These are phyloP conservation scores for Leccinum huronense DNA, from an alignment of 1,284 basidiomycete species.

Conservation along the genomic window DNA sequence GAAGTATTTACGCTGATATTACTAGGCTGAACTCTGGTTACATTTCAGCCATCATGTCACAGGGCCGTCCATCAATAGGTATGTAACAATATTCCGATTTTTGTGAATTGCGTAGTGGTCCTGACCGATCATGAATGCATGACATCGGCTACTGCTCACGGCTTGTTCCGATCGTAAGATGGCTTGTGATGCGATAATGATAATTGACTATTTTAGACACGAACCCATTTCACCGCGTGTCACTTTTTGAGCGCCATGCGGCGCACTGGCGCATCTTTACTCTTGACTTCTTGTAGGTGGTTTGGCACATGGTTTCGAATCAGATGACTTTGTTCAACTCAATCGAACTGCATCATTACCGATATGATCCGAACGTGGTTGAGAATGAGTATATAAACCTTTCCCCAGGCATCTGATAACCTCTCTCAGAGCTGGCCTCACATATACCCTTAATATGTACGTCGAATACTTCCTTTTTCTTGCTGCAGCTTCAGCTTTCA, in stretches of 20 bases:
- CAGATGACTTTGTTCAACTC: not conserved
- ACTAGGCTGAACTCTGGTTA: not conserved
- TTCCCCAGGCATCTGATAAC: not conserved
- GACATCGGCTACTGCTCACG: too few relatives aligned
- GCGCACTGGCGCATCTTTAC: not conserved
- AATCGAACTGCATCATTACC: not conserved
- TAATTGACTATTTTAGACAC: not conserved
- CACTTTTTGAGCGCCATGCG: not conserved
- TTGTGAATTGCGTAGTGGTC: too few relatives aligned
- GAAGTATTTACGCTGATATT: not conserved
- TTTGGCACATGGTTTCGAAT: not conserved
- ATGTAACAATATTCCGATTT: not conserved
- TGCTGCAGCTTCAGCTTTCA: not conserved
- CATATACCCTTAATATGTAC: conserved; percentile 3
- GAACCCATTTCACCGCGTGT: not conserved
- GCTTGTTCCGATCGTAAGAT: not conserved
- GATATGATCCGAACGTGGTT: not conserved
- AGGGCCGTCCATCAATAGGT: not conserved
- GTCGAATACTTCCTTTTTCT: conserved; percentile 5
- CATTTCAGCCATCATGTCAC: not conserved
- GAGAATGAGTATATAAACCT: not conserved
- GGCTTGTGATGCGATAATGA: not conserved
- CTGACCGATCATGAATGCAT: too few relatives aligned
- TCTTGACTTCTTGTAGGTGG: not conserved
- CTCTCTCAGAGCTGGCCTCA: not conserved